Percentiles rank a stretch among this genome's conserved stretches.
Conservation (phyloP, 495 filamentous ascomycete genomes). For the Penicillium paradoxum region DNA sequence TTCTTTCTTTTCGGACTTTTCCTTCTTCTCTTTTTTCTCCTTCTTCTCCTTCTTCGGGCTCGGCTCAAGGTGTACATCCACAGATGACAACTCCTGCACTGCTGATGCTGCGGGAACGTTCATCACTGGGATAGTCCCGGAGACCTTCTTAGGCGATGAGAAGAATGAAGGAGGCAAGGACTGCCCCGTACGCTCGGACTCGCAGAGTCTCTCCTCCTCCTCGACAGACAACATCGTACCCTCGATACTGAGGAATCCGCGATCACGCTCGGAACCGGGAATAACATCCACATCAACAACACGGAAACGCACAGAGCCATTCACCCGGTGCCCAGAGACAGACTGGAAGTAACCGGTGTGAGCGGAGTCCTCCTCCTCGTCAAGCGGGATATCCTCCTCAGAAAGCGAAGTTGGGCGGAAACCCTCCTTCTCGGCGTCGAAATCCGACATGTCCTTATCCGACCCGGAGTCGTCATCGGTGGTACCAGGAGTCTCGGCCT, state of each 20-base stretch:
- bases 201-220: constrained; percentile 38
- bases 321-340: constrained; percentile 55
- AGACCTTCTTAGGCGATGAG: constrained; percentile 8
- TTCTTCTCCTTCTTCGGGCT: constrained; percentile 14
- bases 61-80: constrained; percentile 16
- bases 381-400: constrained; percentile 30
- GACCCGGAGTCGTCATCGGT: constrained; percentile 32
- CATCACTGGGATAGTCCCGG: constrained; percentile 19
- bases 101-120: constrained; percentile 9
- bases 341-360: constrained; percentile 57
- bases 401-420: constrained; percentile 37
- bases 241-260: constrained; percentile 62
- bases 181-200: constrained; percentile 35
- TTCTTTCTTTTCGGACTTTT: constrained; percentile 17
- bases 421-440: constrained; percentile 40
- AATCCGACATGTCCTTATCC: constrained; percentile 15
- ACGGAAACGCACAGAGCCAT: constrained; percentile 55
- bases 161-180: constrained; percentile 18
- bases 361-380: constrained; percentile 32
- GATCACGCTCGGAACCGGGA: constrained; percentile 51
- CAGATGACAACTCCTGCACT: constrained; percentile 13
- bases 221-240: constrained; percentile 57
- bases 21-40: constrained; percentile 23
- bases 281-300: constrained; percentile 61
- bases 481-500: constrained; percentile 20